Evolutionary conservation across 1,284 basidiomycete species (phyloP).

Genomic region (Coniferiporia sulphurascens): DNA sequence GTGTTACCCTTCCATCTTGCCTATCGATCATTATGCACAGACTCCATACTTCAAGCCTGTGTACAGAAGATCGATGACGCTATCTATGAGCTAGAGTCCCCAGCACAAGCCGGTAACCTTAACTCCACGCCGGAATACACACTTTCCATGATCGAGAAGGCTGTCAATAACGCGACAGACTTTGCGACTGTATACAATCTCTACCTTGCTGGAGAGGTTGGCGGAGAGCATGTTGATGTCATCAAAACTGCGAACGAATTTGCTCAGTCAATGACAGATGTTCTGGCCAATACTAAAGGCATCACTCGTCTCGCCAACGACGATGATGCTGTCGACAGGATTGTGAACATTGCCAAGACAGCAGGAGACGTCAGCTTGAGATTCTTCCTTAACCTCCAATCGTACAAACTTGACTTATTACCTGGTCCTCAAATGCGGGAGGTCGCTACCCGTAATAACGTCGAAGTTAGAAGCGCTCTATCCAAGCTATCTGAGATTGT

Average conservation of each 20-base stretch:
- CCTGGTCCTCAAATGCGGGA: conserved; percentile 74
- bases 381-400: conserved; percentile 95
- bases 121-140: conserved; percentile 98
- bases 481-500: conserved; percentile 83
- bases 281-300: conserved; percentile 91
- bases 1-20: conserved; percentile 1
- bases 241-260: conserved; percentile 98
- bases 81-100: conserved; percentile 96
- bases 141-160: conserved; percentile 97
- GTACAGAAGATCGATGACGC: conserved; percentile 97
- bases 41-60: conserved; percentile 96
- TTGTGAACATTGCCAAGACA: conserved; percentile 79
- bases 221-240: conserved; percentile 95
- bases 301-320: conserved; percentile 89
- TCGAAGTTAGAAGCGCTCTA: conserved; percentile 78
- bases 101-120: conserved; percentile 88
- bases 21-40: conserved; percentile 35
- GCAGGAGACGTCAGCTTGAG: conserved; percentile 87
- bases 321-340: conserved; percentile 89
- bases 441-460: conserved; percentile 87
- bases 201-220: conserved; percentile 82
- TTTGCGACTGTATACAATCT: conserved; percentile 95
- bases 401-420: conserved; percentile 84
- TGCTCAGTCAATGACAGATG: conserved; percentile 89
- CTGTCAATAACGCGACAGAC: conserved; percentile 89